Base-by-base conservation (phyloP, 2,329 filamentous ascomycete species). In the Colletotrichum liriopes region DNA sequence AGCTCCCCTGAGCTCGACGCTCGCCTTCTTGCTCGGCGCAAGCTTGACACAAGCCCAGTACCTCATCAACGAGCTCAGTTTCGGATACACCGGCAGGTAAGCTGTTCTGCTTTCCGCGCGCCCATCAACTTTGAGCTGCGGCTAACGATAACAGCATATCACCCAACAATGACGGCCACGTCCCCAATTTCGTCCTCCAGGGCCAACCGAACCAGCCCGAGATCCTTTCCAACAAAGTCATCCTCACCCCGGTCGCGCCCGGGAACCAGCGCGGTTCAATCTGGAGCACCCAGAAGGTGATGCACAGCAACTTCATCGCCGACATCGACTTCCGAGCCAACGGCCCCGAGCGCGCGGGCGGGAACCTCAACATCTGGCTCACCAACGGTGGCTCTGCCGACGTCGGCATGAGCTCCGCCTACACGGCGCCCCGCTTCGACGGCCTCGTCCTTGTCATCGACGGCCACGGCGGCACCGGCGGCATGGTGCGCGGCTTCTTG, bases 321-420 rank as follows among this genome's bases (percentile, higher is more conserved):
- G 94, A 97, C 78, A 87, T 98, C 76, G 92, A 96, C 79, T 98
- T 99, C 83, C 91, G 96, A 76, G 94, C 92, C 64, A 94, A 90
- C 73, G 96, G 96, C 9, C 92, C 93, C 74, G 96, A 98, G 79
- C 88, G 94, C 76, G 94, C 92, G 62, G 91, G 92, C 70, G 96
- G 96, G 60, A 98, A 97, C 83, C 86, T 99, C 76, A 96, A 98
- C 82, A 88, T 99, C 78, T 99, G 96, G 96, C 94, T 97, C 79
- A 92, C 90, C 64, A 91, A 90, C 77, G 89, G 93, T 72, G 93
- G 93, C 41, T 84, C 89, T 76, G 83, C 87, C 72, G 85, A 86
- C 39, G 86, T 97, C 67, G 92, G 91, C 67, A 88, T 91, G 32
- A 89, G 90, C 75, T 97, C 94, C 82, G 90, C 98, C 76, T 98